Conservation (phyloP, 257 asterid genomes). For the Solanum paucissectum region DNA sequence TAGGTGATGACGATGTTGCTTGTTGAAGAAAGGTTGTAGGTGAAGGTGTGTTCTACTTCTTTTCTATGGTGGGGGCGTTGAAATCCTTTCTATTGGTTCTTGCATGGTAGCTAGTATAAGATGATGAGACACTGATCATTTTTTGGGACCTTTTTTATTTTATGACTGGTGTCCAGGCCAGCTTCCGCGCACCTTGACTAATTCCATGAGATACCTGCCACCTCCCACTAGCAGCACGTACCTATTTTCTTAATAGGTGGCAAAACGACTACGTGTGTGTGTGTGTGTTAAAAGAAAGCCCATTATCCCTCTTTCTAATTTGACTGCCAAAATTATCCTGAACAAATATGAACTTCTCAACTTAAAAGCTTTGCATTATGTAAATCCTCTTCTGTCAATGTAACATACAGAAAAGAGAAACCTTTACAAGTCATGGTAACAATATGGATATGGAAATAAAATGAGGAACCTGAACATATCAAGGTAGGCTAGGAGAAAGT, state of each 20-base stretch:
- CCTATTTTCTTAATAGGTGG: not conserved
- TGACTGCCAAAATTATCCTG: not conserved
- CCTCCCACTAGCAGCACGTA: too few species aligned
- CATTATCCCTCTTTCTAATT: not conserved
- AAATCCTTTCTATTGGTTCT: not conserved
- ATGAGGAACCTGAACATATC: not conserved
- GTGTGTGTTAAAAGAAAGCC: not conserved
- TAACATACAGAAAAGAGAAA: not conserved
- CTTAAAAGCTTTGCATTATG: not conserved
- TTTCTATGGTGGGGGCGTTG: not conserved
- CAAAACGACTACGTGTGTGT: not conserved
- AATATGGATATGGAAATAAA: not conserved
- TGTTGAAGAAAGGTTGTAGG: not conserved
- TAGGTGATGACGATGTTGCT: not conserved
- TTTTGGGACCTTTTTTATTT: not conserved
- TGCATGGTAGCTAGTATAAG: not conserved
- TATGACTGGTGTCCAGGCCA: too few species aligned
- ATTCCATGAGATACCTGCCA: too few species aligned
- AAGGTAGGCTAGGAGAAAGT: conserved; percentile 71
- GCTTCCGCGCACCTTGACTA: too few species aligned
- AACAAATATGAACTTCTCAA: not conserved
- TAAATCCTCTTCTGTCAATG: not conserved
- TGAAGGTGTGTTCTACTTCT: not conserved
- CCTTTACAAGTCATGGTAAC: not conserved
- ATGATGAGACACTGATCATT: not conserved